Evolutionary conservation across 2,329 filamentous ascomycete species (phyloP).

Genomic region (Diaporthe australafricana): DNA sequence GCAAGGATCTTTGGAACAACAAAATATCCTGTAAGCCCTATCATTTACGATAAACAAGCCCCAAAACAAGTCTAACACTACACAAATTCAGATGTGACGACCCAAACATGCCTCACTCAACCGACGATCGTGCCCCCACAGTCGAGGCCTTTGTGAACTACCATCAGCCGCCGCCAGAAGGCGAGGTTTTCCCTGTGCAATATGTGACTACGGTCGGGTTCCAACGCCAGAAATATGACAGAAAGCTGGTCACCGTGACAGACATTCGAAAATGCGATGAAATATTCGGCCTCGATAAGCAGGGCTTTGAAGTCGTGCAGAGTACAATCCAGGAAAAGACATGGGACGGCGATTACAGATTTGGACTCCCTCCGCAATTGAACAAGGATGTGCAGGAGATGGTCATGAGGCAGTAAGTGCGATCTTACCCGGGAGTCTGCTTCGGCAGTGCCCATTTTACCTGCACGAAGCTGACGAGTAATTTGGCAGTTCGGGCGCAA

Average conservation of each 20-base stretch:
- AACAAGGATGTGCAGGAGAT: constrained; percentile 8
- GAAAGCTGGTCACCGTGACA: background rate
- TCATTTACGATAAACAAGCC: background rate
- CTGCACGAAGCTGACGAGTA: background rate
- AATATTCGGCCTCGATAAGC: background rate
- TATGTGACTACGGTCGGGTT: constrained; percentile 2
- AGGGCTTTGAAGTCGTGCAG: constrained; percentile 1
- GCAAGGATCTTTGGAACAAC: background rate
- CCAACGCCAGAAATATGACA: constrained; percentile 5
- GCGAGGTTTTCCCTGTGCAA: constrained; percentile 6
- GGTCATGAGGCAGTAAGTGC: background rate
- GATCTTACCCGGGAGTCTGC: background rate
- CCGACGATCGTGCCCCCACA: background rate
- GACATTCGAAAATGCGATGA: background rate
- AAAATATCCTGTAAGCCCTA: background rate
- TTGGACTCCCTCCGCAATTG: background rate
- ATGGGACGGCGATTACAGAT: background rate
- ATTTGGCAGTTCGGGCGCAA: background rate
- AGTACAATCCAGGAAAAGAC: background rate
- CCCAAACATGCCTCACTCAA: background rate
- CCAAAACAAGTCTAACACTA: background rate
- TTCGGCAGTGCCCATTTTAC: background rate
- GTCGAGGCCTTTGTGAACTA: background rate
- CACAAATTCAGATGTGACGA: background rate
- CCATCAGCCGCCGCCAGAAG: background rate